Conservation (phyloP, 139 green algal genomes). For the Chlorella sp. region DNA sequence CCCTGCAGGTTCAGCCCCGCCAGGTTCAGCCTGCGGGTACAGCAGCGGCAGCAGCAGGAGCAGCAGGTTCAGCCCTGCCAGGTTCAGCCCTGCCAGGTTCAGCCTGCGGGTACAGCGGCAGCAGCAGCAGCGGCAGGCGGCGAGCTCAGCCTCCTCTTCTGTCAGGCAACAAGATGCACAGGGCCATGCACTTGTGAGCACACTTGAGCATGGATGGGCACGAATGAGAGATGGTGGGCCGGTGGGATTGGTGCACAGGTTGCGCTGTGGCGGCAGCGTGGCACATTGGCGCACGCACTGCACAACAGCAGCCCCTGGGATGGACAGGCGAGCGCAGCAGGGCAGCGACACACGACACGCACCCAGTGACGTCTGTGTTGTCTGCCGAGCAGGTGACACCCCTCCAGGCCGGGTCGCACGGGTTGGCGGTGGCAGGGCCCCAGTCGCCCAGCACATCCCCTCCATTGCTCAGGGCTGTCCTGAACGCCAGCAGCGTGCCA, state of each 20-base stretch:
- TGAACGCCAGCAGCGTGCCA: slow-evolving; percentile 20
- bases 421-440: background rate
- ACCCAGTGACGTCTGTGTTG: background rate
- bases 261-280: too few species aligned
- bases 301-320: too few species aligned
- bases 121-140: background rate
- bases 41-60: background rate
- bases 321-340: too few species aligned
- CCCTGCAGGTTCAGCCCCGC: background rate
- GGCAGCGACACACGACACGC: too few species aligned
- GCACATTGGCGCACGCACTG: too few species aligned
- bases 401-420: slow-evolving; percentile 23
- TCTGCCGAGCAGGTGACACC: slow-evolving; percentile 37
- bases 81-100: background rate
- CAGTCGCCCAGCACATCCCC: slow-evolving; percentile 40
- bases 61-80: background rate
- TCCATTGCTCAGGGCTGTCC: slow-evolving; percentile 2
- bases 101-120: background rate
- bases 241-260: too few species aligned
- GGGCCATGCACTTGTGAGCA: too few species aligned
- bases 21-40: background rate
- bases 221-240: too few species aligned
- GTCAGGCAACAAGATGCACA: too few species aligned
- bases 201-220: too few species aligned
- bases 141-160: too few species aligned